A percentile compares a stretch with the other conserved stretches of the same genome.
These are phyloP conservation scores for Amphicarpaea edgeworthii DNA, from an alignment of 306 rosid genomes.

Conservation along the genomic window DNA sequence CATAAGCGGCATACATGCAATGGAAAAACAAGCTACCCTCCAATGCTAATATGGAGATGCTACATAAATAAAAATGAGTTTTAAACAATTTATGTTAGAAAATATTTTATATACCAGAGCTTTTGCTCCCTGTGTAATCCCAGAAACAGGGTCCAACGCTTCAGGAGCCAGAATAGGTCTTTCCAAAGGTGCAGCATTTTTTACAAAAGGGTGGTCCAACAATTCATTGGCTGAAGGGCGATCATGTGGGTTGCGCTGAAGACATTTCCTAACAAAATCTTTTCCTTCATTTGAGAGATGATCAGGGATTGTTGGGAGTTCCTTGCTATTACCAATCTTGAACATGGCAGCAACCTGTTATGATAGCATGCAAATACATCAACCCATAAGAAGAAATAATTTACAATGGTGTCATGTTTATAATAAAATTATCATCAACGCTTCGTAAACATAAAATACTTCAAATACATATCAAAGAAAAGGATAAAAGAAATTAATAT, in stretches of 20 bases:
- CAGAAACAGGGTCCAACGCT: constrained; percentile 61
- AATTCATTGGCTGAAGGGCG: constrained; percentile 86
- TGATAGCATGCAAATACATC: constrained; percentile 45
- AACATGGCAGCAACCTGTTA: constrained; percentile 98
- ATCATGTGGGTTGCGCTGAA: constrained; percentile 85
- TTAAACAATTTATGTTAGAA: neutral
- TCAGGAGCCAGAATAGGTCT: constrained; percentile 68
- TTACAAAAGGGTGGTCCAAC: constrained; percentile 92
- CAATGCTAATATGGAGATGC: constrained; percentile 20
- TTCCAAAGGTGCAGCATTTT: constrained; percentile 86
- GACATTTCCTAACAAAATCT: constrained; percentile 85
- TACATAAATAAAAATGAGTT: constrained; percentile 10
- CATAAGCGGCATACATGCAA: constrained; percentile 5
- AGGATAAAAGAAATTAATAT: neutral
- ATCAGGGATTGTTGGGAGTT: constrained; percentile 89
- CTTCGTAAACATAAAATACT: constrained; percentile 16
- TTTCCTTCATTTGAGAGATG: constrained; percentile 86
- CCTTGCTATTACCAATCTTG: constrained; percentile 98
- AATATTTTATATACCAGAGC: constrained; percentile 62
- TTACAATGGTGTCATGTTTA: constrained; percentile 19
- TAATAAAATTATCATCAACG: constrained; percentile 24
- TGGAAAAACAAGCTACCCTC: neutral
- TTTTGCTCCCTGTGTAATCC: constrained; percentile 70
- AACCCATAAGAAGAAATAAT: constrained; percentile 42
- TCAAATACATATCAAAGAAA: neutral